Evolutionary conservation across 306 rosid genomes (phyloP), one percentile per base, ranked within the genome.

Genomic region (Luffa acutangula): DNA sequence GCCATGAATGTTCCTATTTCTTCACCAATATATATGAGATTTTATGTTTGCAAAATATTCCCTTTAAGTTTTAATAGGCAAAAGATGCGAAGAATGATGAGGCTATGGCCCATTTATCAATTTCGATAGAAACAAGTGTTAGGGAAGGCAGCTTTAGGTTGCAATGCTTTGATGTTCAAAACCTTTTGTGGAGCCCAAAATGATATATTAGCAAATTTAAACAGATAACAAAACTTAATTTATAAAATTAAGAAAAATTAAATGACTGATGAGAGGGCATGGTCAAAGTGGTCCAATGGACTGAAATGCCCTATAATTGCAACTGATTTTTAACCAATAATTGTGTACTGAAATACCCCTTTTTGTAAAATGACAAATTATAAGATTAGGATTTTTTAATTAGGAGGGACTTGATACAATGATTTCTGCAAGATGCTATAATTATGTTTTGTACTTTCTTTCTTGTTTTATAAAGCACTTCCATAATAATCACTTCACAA

Each of bases 401-500:
- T 2, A 53, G 14, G 51, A 65, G 62, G 64, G 48, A 79, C 60
- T 62, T 78, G 82, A 76, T 66, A 58, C 82, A 79, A 87, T 87
- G 78, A 83, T 67, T 59, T 82, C 36, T 67, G 80, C 14, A 77
- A 77, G 49, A 84, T 82, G 64, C 10, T 76, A 87, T 87, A 58
- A 87, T 85, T 79, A 81, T 83, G 90, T 81, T 82, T 54, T 62
- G 80, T 63, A 83, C 77, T 74, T 73, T 33, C 8, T 49, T 85
- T 65, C 83, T 81, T 85, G 79, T 79, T 67, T 79, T 76, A 71
- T 79, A 73, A 74, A 81, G 59, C 43, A 59, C 41, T 57, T 81
- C 37, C 46, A 46, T 69, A 58, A 85, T 87, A 64, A 83, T 87
- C 79, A 83, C 54, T 20, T 46, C 87, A 87, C 84, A 80, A 65